phyloP scores from a whole-genome alignment of 202 grass and related monocot species.

The Saccharum hybrid region DNA sequence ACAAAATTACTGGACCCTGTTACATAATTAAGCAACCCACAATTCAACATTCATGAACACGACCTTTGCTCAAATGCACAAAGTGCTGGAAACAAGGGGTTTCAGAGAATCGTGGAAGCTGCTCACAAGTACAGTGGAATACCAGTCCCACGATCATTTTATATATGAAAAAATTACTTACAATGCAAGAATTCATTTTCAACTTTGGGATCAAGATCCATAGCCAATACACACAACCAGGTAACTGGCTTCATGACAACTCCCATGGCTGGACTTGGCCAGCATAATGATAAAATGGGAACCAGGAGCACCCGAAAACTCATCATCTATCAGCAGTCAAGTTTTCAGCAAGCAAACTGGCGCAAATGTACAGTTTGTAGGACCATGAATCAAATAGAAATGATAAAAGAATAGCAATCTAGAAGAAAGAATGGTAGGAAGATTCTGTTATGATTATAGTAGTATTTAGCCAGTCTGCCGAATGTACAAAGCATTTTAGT shows the following conservation, averaged over 20 bases:
- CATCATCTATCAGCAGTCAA: neutral
- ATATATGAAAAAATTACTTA: neutral
- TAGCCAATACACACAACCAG: neutral
- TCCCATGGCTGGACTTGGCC: neutral
- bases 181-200: neutral
- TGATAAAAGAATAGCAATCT: neutral
- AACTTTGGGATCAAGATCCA: constrained; percentile 1
- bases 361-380: neutral
- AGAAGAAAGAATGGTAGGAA: neutral
- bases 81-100: neutral
- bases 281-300: neutral
- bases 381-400: neutral
- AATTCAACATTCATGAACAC: neutral
- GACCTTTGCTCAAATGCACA: neutral
- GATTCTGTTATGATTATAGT: neutral
- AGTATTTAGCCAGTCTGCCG: neutral
- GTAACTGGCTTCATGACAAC: neutral
- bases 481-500: neutral
- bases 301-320: neutral
- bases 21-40: neutral
- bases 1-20: neutral
- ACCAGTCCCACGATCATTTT: neutral
- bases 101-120: neutral
- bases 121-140: neutral
- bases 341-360: neutral